phyloP scores from a whole-genome alignment of 1,284 basidiomycete genomes.

The Moesziomyces globuligerus region DNA sequence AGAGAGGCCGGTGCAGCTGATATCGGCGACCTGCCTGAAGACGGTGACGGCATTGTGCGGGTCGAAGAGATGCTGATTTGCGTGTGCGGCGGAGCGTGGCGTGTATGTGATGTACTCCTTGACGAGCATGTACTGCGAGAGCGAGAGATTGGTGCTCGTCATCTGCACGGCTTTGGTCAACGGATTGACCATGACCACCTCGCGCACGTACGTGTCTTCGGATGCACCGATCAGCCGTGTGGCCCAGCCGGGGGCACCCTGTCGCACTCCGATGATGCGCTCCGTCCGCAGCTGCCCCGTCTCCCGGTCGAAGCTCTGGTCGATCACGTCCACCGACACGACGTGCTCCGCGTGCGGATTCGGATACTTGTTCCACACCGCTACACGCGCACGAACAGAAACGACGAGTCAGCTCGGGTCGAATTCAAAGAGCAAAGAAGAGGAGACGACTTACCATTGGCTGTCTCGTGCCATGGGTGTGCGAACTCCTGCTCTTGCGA shows the following conservation, averaged over 20 bases:
- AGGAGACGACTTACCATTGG: slow-evolving; percentile 26
- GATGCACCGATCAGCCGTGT: slow-evolving; percentile 87
- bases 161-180: slow-evolving; percentile 36
- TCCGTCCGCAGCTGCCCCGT: slow-evolving; percentile 90
- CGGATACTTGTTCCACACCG: slow-evolving; percentile 92
- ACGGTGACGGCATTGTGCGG: slow-evolving; percentile 72
- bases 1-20: slow-evolving; percentile 38
- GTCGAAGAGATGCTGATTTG: slow-evolving; percentile 67
- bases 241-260: slow-evolving; percentile 83
- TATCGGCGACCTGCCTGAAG: slow-evolving; percentile 48
- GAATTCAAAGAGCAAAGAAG: neutral
- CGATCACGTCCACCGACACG: slow-evolving; percentile 86
- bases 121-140: slow-evolving; percentile 88
- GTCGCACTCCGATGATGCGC: slow-evolving; percentile 83
- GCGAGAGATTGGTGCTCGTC: slow-evolving; percentile 72
- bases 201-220: slow-evolving; percentile 91
- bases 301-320: slow-evolving; percentile 80
- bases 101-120: slow-evolving; percentile 88
- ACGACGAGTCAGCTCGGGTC: neutral
- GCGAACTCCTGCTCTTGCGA: slow-evolving; percentile 28
- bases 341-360: slow-evolving; percentile 93
- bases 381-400: slow-evolving; percentile 70
- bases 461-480: slow-evolving; percentile 36
- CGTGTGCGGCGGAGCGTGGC: slow-evolving; percentile 69
- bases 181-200: slow-evolving; percentile 78